Base-by-base conservation (phyloP, 164 flowering plant genomes). In the Chimonanthus praecox region DNA sequence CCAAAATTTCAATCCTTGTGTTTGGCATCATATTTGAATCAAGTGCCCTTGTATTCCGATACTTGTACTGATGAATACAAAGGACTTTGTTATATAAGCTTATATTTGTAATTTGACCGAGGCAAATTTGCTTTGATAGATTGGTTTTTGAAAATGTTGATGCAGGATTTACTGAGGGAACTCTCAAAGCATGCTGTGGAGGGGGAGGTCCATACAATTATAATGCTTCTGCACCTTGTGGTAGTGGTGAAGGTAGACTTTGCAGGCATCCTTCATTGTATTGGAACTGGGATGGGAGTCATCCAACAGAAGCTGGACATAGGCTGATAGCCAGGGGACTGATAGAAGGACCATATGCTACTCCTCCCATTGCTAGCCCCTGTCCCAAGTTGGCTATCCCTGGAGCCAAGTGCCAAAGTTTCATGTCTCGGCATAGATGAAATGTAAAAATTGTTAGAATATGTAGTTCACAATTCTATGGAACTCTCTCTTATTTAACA, bases 201-300 rank as follows among this genome's bases (percentile, higher is more conserved):
- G 81, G 75, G 3, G 81, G 74, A 61, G 82, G 82, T 8, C 62
- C 67, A 7, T 82, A 80, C 73, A 77, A 83, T 44, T 82, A 47
- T 77, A 72, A 82, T 70, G 0, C 10, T 0, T 49, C 80, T 2
- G 49, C 43, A 3, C 16, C 3, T 2, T 85, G 88, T 76, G 82
- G 82, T 9, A 50, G 58, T 15, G 58, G 48, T n/a, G 54, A 44
- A 3, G 45, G 79, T 3, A 64, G 0, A 4, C 79, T 69, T 3
- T 85, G 88, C 54, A 50, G 68, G 1, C 58, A 80, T 3, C 86
- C 88, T 15, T 79, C 85, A 7, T 18, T 50, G 70, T 82, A 75
- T 51, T 71, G 71, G 11, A 81, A 72, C 64, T 85, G 87, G 88
- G 88, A 85, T 71, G 85, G 85, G 4, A 33, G 73, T 10, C 87